Percentiles rank a stretch among this genome's conserved stretches.
phyloP scores from a whole-genome alignment of 169 alveolate species.

The Plasmodium billcollinsi region DNA sequence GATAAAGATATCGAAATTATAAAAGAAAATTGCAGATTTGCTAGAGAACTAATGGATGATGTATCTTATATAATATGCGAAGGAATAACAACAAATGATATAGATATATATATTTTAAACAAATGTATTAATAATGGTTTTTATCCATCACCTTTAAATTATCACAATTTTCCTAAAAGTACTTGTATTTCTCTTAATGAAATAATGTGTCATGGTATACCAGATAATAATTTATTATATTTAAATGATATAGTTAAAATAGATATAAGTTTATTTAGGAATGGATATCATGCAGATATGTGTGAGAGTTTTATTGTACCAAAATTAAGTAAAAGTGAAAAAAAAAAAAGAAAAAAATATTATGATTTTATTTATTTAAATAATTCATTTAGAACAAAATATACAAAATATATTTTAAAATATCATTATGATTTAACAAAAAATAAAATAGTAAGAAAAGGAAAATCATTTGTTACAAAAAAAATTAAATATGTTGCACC shows the following conservation, averaged over 20 bases:
- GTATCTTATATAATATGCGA: slow-evolving; percentile 77
- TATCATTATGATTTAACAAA: slow-evolving; percentile 39
- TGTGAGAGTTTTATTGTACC: slow-evolving; percentile 84
- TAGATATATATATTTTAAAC: slow-evolving; percentile 79
- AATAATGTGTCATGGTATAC: slow-evolving; percentile 85
- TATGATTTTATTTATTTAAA: slow-evolving; percentile 61
- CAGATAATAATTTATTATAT: slow-evolving; percentile 81
- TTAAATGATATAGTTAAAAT: slow-evolving; percentile 83
- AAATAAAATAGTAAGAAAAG: slow-evolving; percentile 28
- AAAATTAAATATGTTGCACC: slow-evolving; percentile 36
- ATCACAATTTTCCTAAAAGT: slow-evolving; percentile 84
- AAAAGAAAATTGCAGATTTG: slow-evolving; percentile 79
- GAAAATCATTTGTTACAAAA: slow-evolving; percentile 10
- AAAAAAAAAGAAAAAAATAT: slow-evolving; percentile 49
- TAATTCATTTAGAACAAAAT: slow-evolving; percentile 23
- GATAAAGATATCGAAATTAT: slow-evolving; percentile 81
- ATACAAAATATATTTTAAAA: slow-evolving; percentile 47
- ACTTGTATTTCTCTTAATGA: slow-evolving; percentile 83
- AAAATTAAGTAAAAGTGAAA: slow-evolving; percentile 16
- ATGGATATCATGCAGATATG: slow-evolving; percentile 85
- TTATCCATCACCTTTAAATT: slow-evolving; percentile 84
- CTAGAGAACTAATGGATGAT: slow-evolving; percentile 82
- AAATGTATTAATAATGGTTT: slow-evolving; percentile 80
- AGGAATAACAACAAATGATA: slow-evolving; percentile 84
- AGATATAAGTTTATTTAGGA: slow-evolving; percentile 81